Percentiles rank a stretch among this genome's conserved stretches.
Evolutionary conservation across 345 rosid genomes (phyloP).

Genomic region (Pugionium dolabratum): DNA sequence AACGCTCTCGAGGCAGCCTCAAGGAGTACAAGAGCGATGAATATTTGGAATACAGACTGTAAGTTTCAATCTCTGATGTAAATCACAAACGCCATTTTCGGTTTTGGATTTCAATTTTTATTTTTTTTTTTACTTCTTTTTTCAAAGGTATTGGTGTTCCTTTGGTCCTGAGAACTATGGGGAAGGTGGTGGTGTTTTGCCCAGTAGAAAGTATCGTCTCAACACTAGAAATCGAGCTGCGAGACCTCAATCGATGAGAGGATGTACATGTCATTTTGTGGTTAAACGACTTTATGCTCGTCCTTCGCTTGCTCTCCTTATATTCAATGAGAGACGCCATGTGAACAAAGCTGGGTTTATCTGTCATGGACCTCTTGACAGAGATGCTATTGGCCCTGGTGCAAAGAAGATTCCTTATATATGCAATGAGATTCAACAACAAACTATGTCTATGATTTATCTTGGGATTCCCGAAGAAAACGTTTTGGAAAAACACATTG

Average conservation of each 20-base stretch:
- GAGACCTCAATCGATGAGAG: conserved; percentile 97
- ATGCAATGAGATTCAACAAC: conserved; percentile 79
- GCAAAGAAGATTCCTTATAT: conserved; percentile 90
- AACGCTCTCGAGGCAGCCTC: conserved; percentile 63
- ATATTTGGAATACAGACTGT: conserved; percentile 79
- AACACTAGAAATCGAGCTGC: conserved; percentile 87
- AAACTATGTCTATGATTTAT: conserved; percentile 92
- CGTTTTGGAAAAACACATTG: conserved; percentile 90
- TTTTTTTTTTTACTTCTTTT: not conserved
- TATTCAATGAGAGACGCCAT: conserved; percentile 80
- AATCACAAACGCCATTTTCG: not conserved
- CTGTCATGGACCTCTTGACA: conserved; percentile 94
- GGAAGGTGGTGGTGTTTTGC: conserved; percentile 84
- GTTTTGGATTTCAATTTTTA: not conserved
- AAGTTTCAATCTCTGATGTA: conserved; percentile 35
- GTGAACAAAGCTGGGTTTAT: conserved; percentile 82
- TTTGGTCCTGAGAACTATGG: conserved; percentile 98
- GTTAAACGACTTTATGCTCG: conserved; percentile 81
- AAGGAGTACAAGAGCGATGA: conserved; percentile 76
- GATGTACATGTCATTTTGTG: conserved; percentile 85
- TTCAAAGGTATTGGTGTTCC: conserved; percentile 86
- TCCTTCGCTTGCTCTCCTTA: conserved; percentile 72
- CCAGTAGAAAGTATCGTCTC: conserved; percentile 82
- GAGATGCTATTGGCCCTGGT: conserved; percentile 95
- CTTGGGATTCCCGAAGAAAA: conserved; percentile 94